Base-by-base conservation (phyloP, 1,284 basidiomycete species). In the Apiotrichum sp. region DNA sequence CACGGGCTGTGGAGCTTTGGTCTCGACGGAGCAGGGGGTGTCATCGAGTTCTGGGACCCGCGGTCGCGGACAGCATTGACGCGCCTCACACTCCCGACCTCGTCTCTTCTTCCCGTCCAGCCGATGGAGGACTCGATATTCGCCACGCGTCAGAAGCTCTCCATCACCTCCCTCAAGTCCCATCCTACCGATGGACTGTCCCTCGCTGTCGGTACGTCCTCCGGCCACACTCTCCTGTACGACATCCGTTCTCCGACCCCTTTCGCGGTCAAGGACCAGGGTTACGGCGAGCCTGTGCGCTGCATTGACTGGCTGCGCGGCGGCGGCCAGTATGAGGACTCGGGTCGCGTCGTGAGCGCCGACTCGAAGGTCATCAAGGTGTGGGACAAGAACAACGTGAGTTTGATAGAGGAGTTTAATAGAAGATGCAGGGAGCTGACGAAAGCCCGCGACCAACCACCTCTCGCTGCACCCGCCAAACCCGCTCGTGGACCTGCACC, bases 291-390 rank as follows among this genome's bases (percentile, higher is more conserved):
- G 43, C 88, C 93, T 0, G 83, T 99, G 48, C 89, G 88, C 71
- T 87, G 82, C 53, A 83, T 98, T 2, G 77, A 81, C 36, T 99
- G 96, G 96, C 84, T 97, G 32, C 88, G 93, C 65, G 91, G 89
- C 39, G 86, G 88, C 9, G 88, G 93, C 78, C 86, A 88, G 1
- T 88, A 90, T 42, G 89, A 93, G 62, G 72, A 73, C 49, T 60
- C 65, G 8, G 87, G 89, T 1, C 82, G 93, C 74, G 83, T 97
- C 10, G 79, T 93, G 45, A 91, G 87, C 73, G 88, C 89, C 0
- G 93, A 97, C 75, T 88, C 85, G 72, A 96, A 96, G 73, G 91
- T 97, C 36, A 84, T 97, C 70, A 97, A 98, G 77, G 87, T 97
- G 40, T 97, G 93, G 93, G 88, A 91, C 71, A 83, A 86, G 59